A percentile compares a stretch with the other conserved stretches of the same genome.
Conservation (phyloP, 2,329 filamentous ascomycete species). For the Sporothrix dimorphospora region DNA sequence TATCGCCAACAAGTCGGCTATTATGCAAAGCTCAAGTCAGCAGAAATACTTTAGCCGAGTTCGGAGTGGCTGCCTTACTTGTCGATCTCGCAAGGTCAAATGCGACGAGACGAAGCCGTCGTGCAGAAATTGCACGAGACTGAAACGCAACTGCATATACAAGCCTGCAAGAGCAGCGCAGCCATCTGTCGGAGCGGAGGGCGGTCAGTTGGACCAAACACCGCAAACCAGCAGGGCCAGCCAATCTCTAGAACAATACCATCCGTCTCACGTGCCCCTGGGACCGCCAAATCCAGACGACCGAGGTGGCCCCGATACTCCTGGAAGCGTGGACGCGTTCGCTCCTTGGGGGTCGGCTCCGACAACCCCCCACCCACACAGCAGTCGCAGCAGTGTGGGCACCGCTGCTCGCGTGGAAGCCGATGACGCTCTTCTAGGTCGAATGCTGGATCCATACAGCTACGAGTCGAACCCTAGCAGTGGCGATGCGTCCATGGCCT, state of each 20-base stretch:
- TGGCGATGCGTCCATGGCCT: not conserved
- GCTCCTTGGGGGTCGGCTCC: not conserved
- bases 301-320: not conserved
- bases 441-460: not conserved
- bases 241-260: not conserved
- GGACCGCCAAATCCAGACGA: not conserved
- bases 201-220: not conserved
- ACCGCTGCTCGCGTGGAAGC: not conserved
- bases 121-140: not conserved
- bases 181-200: not conserved
- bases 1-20: not conserved
- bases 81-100: conserved; percentile 15
- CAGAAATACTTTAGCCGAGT: conserved; percentile 13
- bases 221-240: not conserved
- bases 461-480: not conserved
- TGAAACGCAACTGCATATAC: not conserved
- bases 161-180: not conserved
- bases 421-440: not conserved
- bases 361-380: no score
- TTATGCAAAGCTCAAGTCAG: not conserved
- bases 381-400: not conserved
- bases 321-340: not conserved
- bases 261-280: not conserved
- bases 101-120: conserved; percentile 15
- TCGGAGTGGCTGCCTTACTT: conserved; percentile 14